Evolutionary conservation across 768 basidiomycete species (phyloP).

Genomic region (Pulveroboletus sp.): DNA sequence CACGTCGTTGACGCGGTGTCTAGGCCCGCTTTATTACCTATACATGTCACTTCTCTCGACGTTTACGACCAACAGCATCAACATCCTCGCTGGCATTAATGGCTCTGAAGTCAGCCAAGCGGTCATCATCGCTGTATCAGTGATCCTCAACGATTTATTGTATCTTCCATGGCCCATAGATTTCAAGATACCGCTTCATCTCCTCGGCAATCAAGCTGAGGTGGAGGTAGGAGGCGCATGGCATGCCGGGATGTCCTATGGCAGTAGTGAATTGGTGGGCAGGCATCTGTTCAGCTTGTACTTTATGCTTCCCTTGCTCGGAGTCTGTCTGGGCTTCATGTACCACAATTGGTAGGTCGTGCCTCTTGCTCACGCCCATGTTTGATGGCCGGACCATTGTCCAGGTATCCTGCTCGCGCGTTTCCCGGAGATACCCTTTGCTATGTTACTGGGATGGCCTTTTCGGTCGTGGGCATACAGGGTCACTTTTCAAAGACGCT

Average conservation of each 20-base stretch:
- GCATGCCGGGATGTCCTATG: slow-evolving; percentile 83
- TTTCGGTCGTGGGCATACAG: slow-evolving; percentile 95
- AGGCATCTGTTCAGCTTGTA: slow-evolving; percentile 95
- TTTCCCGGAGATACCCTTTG: slow-evolving; percentile 98
- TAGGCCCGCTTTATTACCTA: slow-evolving; percentile 92
- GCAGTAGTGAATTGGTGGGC: slow-evolving; percentile 83
- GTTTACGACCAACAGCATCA: slow-evolving; percentile 97
- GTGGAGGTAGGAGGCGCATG: slow-evolving; percentile 76
- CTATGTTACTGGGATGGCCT: slow-evolving; percentile 98
- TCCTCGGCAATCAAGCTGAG: slow-evolving; percentile 63
- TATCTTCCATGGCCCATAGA: slow-evolving; percentile 89
- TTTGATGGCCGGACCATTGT: neutral
- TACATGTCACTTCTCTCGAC: slow-evolving; percentile 97
- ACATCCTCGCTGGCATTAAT: slow-evolving; percentile 97
- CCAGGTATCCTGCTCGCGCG: slow-evolving; percentile 91
- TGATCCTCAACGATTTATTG: slow-evolving; percentile 88
- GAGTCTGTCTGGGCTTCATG: slow-evolving; percentile 85
- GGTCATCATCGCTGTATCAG: slow-evolving; percentile 85
- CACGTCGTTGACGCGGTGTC: slow-evolving; percentile 5
- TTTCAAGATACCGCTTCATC: slow-evolving; percentile 68
- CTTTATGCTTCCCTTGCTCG: slow-evolving; percentile 94
- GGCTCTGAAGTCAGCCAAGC: slow-evolving; percentile 95
- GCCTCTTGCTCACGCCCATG: neutral
- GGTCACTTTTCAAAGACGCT: slow-evolving; percentile 97
- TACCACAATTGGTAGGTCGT: slow-evolving; percentile 86